Conservation (phyloP, 441 rosid species). For the Bruguiera hainesii region DNA sequence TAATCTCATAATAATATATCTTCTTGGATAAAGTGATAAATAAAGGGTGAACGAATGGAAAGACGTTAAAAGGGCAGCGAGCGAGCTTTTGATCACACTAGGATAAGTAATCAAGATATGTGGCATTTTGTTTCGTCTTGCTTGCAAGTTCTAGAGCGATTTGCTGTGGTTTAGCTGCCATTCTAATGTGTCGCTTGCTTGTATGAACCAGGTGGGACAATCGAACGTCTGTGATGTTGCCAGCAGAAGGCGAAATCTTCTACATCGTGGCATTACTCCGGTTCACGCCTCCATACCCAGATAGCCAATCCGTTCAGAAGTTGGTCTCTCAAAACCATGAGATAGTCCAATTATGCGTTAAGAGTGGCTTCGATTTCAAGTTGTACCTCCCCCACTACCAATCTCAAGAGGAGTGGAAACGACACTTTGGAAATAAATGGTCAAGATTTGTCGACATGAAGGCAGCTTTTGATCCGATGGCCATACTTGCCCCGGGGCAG, state of each 20-base stretch:
- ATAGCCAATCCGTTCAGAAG: constrained; percentile 36
- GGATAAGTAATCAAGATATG: too few relatives aligned
- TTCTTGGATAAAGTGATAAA: background rate
- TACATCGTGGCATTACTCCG: constrained; percentile 84
- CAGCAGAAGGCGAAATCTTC: constrained; percentile 56
- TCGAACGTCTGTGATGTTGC: constrained; percentile 58
- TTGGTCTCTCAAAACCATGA: constrained; percentile 65
- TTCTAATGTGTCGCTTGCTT: background rate
- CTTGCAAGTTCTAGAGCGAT: too few relatives aligned
- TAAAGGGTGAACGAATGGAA: background rate
- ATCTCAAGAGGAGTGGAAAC: constrained; percentile 64
- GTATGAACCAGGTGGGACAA: constrained; percentile 56
- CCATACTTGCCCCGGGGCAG: constrained; percentile 85
- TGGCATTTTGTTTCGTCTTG: too few relatives aligned
- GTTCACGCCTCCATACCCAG: constrained; percentile 29
- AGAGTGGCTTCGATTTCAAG: constrained; percentile 64
- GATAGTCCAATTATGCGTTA: constrained; percentile 49
- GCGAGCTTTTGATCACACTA: too few relatives aligned
- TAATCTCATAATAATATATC: background rate
- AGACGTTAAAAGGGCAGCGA: too few relatives aligned
- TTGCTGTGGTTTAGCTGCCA: too few relatives aligned
- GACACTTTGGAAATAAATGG: constrained; percentile 81
- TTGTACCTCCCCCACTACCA: constrained; percentile 83
- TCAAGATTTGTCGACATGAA: constrained; percentile 58
- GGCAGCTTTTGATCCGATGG: constrained; percentile 67